Evolutionary conservation across 306 rosid genomes (phyloP).

Genomic region (Macrotyloma uniflorum): DNA sequence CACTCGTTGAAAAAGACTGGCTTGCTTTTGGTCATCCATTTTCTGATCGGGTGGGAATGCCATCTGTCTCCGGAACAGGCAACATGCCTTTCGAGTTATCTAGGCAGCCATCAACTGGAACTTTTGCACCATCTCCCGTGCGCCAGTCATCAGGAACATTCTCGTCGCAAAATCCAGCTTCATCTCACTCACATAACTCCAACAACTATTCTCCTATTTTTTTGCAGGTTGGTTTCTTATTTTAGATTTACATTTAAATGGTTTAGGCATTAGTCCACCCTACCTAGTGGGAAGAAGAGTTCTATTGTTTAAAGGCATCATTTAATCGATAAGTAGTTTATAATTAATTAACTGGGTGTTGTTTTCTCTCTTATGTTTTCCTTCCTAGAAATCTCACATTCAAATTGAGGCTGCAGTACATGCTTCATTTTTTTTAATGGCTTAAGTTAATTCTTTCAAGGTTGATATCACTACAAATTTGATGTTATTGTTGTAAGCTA

Average conservation of each 20-base stretch:
- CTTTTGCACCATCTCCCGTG: slow-evolving; percentile 64
- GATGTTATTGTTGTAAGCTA: slow-evolving; percentile 6
- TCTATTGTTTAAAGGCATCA: neutral
- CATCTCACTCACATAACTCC: slow-evolving; percentile 71
- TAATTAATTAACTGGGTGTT: slow-evolving; percentile 22
- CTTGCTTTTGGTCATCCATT: slow-evolving; percentile 97
- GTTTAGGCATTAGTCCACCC: neutral
- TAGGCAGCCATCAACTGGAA: slow-evolving; percentile 77
- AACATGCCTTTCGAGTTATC: slow-evolving; percentile 69
- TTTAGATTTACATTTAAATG: neutral
- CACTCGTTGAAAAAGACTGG: slow-evolving; percentile 98
- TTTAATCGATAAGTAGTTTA: neutral
- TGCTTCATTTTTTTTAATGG: neutral
- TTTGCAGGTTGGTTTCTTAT: slow-evolving; percentile 72
- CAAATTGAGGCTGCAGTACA: slow-evolving; percentile 20
- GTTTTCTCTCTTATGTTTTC: slow-evolving; percentile 14
- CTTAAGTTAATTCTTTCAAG: slow-evolving; percentile 9
- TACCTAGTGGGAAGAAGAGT: neutral
- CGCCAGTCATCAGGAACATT: slow-evolving; percentile 76
- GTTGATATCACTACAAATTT: neutral
- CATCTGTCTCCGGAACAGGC: slow-evolving; percentile 61
- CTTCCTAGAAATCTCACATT: slow-evolving; percentile 20
- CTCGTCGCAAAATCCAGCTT: slow-evolving; percentile 58
- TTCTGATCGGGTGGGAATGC: slow-evolving; percentile 82
- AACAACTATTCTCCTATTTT: slow-evolving; percentile 89